phyloP scores from a whole-genome alignment of 1,284 basidiomycete species.

The Ceratobasidium sp. region DNA sequence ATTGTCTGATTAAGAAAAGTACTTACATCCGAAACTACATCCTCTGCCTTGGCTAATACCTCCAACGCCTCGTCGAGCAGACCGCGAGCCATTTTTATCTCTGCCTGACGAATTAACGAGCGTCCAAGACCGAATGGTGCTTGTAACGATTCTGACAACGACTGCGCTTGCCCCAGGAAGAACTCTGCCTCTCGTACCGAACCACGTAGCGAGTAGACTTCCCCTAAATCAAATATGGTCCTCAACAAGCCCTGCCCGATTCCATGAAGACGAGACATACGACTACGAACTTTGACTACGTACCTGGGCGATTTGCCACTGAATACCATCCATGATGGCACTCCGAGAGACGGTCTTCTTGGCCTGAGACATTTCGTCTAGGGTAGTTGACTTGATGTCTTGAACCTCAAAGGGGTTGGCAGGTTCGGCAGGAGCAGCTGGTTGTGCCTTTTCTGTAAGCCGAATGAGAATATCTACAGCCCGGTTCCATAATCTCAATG shows the following conservation, averaged over 20 bases:
- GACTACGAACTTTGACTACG: slow-evolving; percentile 11
- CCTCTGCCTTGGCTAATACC: slow-evolving; percentile 60
- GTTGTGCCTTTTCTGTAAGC: slow-evolving; percentile 50
- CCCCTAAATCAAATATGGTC: slow-evolving; percentile 67
- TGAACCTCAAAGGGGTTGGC: slow-evolving; percentile 65
- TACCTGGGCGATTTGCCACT: slow-evolving; percentile 75
- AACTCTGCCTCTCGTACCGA: slow-evolving; percentile 83
- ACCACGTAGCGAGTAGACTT: slow-evolving; percentile 71
- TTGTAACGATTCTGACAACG: slow-evolving; percentile 70
- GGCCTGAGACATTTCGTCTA: background rate
- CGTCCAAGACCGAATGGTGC: slow-evolving; percentile 68
- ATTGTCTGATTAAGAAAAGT: background rate
- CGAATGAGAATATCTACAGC: slow-evolving; percentile 74
- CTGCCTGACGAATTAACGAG: slow-evolving; percentile 68
- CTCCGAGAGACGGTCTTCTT: slow-evolving; percentile 36
- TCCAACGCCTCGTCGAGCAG: slow-evolving; percentile 61
- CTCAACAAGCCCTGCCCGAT: slow-evolving; percentile 58
- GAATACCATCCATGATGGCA: slow-evolving; percentile 61
- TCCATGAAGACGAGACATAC: background rate
- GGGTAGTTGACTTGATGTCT: slow-evolving; percentile 45
- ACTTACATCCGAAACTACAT: slow-evolving; percentile 45
- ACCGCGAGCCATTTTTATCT: slow-evolving; percentile 70
- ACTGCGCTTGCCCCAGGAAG: slow-evolving; percentile 74
- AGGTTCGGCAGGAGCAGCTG: slow-evolving; percentile 50
- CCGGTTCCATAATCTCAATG: slow-evolving; percentile 80